Evolutionary conservation across 2,329 filamentous ascomycete species (phyloP), one percentile per base, ranked within the genome.

Genomic region (Myriosclerotinia curreyana): DNA sequence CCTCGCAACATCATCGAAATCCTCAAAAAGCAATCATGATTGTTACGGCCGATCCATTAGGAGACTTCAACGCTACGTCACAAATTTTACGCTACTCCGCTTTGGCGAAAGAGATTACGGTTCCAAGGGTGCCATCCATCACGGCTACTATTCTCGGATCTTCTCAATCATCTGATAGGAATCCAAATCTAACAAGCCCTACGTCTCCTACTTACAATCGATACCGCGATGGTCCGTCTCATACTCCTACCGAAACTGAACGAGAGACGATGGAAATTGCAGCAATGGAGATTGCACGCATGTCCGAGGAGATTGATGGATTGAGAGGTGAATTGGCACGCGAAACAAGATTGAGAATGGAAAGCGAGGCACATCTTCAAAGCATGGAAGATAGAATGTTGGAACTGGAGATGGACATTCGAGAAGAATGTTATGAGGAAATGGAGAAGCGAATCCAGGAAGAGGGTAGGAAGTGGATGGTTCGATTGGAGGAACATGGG

Each of bases 1-100:
- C 66, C 6, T 40, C 3, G 42, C 65, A 36, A 42, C 65, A 36
- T 56, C 67, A 51, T 46, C 68, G 87, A 20, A 85, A 86, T 67
- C 90, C 92, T 0, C 95, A 98, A 74, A 93, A 90, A 72, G 93
- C 89, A 1, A 86, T 96, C 71, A 98, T 99, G 93, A 90, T 99
- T 64, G 94, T 98, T 20, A 96, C 94, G 0, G 95, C 94, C 3
- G 94, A 99, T 72, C 91, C 95, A 0, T 78, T 90, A 15, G 94
- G 95, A 46, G 95, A 99, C 76, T 97, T 93, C 80, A 98, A 98
- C 74, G 92, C 95, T 15, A 99, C 95, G 0, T 96, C 91, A 6
- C 95, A 98, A 74, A 98, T 99, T 66, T 81, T 99, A 1, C 88
- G 94, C 22, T 99, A 99, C 77, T 95, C 91, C 28, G 94, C 95